Conservation (phyloP, 169 alveolate genomes). For the Plasmodium gaboni region DNA sequence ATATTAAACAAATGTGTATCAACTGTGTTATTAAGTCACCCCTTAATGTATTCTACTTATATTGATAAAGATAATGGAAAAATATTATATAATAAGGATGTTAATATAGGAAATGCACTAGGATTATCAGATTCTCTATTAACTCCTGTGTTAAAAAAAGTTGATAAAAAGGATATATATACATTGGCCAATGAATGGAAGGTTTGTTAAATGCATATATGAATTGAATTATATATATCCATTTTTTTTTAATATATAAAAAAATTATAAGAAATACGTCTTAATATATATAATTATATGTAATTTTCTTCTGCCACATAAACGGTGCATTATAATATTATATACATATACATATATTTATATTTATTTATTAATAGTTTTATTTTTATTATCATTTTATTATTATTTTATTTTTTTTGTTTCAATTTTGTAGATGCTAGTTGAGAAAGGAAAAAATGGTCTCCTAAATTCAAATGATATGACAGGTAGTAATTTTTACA, state of each 20-base stretch:
- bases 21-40: constrained; percentile 77
- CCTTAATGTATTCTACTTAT: constrained; percentile 78
- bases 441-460: constrained; percentile 89
- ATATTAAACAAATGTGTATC: constrained; percentile 80
- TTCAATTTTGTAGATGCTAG: constrained; percentile 80
- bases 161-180: constrained; percentile 59
- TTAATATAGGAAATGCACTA: constrained; percentile 80
- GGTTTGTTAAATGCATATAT: constrained; percentile 4
- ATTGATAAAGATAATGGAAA: constrained; percentile 52
- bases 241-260: background rate
- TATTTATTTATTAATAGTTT: background rate
- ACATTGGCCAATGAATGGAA: constrained; percentile 78
- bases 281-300: no score
- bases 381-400: background rate
- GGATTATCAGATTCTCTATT: constrained; percentile 76
- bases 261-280: no score
- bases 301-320: no score
- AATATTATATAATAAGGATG: constrained; percentile 41
- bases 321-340: background rate
- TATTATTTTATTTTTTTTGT: constrained; percentile 5
- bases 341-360: background rate
- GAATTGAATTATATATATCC: background rate
- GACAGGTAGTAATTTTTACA: constrained; percentile 91
- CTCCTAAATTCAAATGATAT: constrained; percentile 85
- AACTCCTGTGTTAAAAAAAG: constrained; percentile 80